Conservation (phyloP, 805 yeast genomes). For the Geotrichum ghanense region DNA sequence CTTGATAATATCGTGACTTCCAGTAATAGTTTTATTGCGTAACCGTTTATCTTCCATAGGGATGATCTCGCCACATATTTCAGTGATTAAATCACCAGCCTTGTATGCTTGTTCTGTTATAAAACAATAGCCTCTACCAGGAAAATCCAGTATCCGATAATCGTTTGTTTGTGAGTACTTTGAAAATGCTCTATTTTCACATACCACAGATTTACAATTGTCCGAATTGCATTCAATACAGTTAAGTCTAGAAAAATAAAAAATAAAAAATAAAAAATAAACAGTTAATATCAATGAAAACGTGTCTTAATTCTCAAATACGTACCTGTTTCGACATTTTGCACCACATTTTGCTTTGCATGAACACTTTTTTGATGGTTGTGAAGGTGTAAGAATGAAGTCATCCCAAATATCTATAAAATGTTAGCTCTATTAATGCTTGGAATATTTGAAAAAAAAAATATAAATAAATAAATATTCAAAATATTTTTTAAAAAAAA, state of each 20-base stretch:
- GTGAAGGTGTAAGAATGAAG: not conserved
- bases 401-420: not conserved
- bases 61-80: slow-evolving; percentile 40
- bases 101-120: slow-evolving; percentile 28
- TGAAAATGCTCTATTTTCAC: not conserved
- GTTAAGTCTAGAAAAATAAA: not conserved
- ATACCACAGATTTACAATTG: not conserved
- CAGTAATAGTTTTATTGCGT: slow-evolving; percentile 22
- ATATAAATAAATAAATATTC: no score
- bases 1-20: slow-evolving; percentile 13
- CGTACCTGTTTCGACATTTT: not conserved
- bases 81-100: slow-evolving; percentile 33
- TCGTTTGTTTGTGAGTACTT: not conserved
- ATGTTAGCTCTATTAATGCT: no score
- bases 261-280: not conserved
- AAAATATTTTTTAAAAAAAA: no score
- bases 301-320: no score
- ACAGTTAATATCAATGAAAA: not conserved
- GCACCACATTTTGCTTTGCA: not conserved
- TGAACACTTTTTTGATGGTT: not conserved
- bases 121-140: slow-evolving; percentile 30
- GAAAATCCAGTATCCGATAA: not conserved
- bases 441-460: no score
- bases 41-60: slow-evolving; percentile 30
- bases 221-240: not conserved